A percentile compares a stretch with the other conserved stretches of the same genome.
phyloP scores from a whole-genome alignment of 2,329 filamentous ascomycete genomes.

The Xylaria sp. region DNA sequence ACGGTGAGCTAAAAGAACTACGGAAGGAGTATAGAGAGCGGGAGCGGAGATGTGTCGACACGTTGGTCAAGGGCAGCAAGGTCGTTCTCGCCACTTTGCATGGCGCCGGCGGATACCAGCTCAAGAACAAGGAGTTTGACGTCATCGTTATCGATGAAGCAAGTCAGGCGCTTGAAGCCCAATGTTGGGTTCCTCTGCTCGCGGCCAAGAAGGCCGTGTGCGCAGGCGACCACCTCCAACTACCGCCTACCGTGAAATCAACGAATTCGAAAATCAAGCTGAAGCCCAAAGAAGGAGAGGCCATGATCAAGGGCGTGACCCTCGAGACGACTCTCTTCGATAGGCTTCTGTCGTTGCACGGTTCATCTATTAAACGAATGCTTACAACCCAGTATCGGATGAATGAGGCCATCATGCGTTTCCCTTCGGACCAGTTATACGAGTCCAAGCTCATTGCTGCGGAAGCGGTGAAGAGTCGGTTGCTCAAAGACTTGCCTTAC shows the following conservation, averaged over 20 bases:
- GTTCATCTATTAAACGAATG: slow-evolving; percentile 88
- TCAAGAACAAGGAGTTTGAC: slow-evolving; percentile 85
- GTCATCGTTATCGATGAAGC: slow-evolving; percentile 97
- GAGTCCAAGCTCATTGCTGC: slow-evolving; percentile 83
- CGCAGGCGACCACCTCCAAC: slow-evolving; percentile 92
- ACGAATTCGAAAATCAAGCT: slow-evolving; percentile 61
- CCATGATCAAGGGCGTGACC: slow-evolving; percentile 64
- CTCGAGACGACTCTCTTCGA: slow-evolving; percentile 96
- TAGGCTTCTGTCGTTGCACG: slow-evolving; percentile 83
- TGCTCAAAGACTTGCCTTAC: slow-evolving; percentile 83
- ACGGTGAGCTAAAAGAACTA: slow-evolving; percentile 84
- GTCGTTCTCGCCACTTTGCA: slow-evolving; percentile 94
- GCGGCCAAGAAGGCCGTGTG: slow-evolving; percentile 85
- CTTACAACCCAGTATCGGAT: slow-evolving; percentile 98
- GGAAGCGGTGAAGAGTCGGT: slow-evolving; percentile 77
- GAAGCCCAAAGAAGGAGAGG: slow-evolving; percentile 52
- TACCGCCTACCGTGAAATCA: slow-evolving; percentile 95
- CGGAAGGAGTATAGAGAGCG: slow-evolving; percentile 89
- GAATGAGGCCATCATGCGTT: slow-evolving; percentile 95
- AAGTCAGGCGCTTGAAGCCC: slow-evolving; percentile 93
- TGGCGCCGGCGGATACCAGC: slow-evolving; percentile 86
- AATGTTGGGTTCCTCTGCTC: slow-evolving; percentile 94
- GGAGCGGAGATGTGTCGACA: slow-evolving; percentile 82
- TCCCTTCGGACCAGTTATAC: slow-evolving; percentile 90
- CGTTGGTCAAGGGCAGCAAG: slow-evolving; percentile 79